Conservation (phyloP, 306 rosid genomes). For the Sphenostylis stenocarpa region DNA sequence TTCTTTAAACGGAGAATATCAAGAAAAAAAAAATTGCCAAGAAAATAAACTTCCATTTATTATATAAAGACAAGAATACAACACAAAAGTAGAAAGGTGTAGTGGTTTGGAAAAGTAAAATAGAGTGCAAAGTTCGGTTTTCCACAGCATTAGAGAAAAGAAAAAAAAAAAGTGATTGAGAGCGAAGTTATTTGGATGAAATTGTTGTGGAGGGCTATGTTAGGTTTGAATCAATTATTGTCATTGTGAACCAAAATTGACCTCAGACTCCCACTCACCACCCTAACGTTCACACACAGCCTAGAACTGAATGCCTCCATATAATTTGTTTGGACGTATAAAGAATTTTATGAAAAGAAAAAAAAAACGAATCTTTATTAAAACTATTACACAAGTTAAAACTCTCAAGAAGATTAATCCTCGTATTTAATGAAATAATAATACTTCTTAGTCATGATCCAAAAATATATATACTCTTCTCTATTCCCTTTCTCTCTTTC, state of each 20-base stretch:
- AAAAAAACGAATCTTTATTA: too few relatives aligned
- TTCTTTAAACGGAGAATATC: not conserved
- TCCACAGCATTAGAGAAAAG: not conserved
- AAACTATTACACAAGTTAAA: too few relatives aligned
- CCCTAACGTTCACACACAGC: not conserved
- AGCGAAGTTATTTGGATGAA: not conserved
- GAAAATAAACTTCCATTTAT: not conserved
- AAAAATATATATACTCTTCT: too few relatives aligned
- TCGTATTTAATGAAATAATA: too few relatives aligned
- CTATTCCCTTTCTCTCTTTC: too few relatives aligned
- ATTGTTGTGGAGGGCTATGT: not conserved
- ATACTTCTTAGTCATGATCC: too few relatives aligned
- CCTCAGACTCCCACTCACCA: not conserved
- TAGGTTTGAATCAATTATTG: constrained; percentile 3
- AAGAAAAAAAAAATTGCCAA: not conserved
- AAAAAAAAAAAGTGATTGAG: not conserved
- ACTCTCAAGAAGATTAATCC: too few relatives aligned
- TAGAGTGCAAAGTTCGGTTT: not conserved
- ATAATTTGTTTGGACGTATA: too few relatives aligned
- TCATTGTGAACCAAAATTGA: not conserved
- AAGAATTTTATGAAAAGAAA: too few relatives aligned
- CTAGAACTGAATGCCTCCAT: too few relatives aligned
- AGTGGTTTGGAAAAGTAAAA: not conserved
- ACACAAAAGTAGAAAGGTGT: not conserved
- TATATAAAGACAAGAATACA: not conserved